phyloP scores from a whole-genome alignment of 139 green algal genomes.

The Chlorella sp. region DNA sequence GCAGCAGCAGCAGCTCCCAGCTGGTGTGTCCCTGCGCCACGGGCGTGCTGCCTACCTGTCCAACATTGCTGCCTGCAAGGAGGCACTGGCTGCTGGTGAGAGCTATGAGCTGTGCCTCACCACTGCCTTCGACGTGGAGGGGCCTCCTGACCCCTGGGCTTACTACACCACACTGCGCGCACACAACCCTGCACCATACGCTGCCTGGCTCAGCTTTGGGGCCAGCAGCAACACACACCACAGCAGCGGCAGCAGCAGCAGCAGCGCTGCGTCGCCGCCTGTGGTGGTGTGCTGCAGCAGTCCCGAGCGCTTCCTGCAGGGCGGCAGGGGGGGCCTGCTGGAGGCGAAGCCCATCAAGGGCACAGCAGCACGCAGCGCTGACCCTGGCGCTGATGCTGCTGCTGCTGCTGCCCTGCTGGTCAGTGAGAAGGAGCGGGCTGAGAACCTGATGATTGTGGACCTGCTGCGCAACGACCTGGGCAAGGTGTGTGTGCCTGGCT shows the following conservation, averaged over 20 bases:
- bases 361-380: conserved; percentile 5
- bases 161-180: conserved; percentile 77
- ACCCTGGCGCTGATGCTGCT: conserved; percentile 46
- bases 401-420: conserved; percentile 39
- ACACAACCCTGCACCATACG: conserved; percentile 95
- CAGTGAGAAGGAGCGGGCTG: conserved; percentile 88
- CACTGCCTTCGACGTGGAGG: conserved; percentile 41
- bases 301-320: conserved; percentile 90
- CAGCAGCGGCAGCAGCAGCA: conserved; percentile 18
- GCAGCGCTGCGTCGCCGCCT: conserved; percentile 6
- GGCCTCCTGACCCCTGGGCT: conserved; percentile 18
- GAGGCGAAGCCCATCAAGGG: conserved; percentile 96
- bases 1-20: too few relatives aligned
- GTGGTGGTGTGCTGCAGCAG: conserved; percentile 84
- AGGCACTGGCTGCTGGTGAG: conserved; percentile 78
- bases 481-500: too few relatives aligned
- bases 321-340: conserved; percentile 57
- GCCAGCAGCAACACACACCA: not conserved
- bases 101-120: conserved; percentile 98
- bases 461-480: conserved; percentile 96
- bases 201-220: conserved; percentile 61
- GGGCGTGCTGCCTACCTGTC: too few relatives aligned
- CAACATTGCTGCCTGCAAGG: too few relatives aligned
- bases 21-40: too few relatives aligned
- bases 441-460: conserved; percentile 99